phyloP scores from a whole-genome alignment of 208 protist species.

The Porcisia hertigi region DNA sequence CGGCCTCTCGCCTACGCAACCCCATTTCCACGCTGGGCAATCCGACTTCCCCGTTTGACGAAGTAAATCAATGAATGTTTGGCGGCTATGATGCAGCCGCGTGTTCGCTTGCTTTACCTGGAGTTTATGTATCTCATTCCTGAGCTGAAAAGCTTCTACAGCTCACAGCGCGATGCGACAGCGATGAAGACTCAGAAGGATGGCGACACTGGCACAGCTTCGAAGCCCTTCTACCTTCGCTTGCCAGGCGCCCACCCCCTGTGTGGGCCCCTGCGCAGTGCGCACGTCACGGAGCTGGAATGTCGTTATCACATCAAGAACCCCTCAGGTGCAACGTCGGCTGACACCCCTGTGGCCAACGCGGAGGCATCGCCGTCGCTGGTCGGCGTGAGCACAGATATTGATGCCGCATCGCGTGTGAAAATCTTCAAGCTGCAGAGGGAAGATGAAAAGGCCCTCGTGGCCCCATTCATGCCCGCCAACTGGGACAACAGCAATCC shows the following conservation, averaged over 20 bases:
- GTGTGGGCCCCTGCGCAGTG: slow-evolving; percentile 5
- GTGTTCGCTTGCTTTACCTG: slow-evolving; percentile 62
- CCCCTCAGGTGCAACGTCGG: neutral
- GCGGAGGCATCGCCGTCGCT: neutral
- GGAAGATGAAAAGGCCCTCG: neutral
- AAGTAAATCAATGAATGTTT: neutral
- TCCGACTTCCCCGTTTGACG: neutral
- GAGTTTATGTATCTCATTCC: slow-evolving; percentile 74
- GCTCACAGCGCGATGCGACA: neutral
- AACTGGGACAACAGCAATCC: slow-evolving; percentile 30
- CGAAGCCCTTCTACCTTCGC: slow-evolving; percentile 20
- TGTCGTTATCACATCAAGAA: neutral
- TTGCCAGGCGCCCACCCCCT: slow-evolving; percentile 13
- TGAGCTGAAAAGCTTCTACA: slow-evolving; percentile 31
- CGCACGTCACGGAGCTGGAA: slow-evolving; percentile 3
- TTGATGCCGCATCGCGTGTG: neutral
- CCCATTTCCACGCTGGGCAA: neutral
- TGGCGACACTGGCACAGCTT: neutral
- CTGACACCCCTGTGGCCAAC: neutral
- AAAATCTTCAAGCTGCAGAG: slow-evolving; percentile 20
- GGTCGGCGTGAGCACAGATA: neutral
- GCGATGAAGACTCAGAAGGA: neutral
- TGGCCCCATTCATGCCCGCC: slow-evolving; percentile 28
- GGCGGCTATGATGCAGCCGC: slow-evolving; percentile 23
- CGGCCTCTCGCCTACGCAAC: too few relatives aligned